Evolutionary conservation across 148 eudicot genomes (phyloP), one percentile per base, ranked within the genome.

Genomic region (Fagopyrum tataricum): DNA sequence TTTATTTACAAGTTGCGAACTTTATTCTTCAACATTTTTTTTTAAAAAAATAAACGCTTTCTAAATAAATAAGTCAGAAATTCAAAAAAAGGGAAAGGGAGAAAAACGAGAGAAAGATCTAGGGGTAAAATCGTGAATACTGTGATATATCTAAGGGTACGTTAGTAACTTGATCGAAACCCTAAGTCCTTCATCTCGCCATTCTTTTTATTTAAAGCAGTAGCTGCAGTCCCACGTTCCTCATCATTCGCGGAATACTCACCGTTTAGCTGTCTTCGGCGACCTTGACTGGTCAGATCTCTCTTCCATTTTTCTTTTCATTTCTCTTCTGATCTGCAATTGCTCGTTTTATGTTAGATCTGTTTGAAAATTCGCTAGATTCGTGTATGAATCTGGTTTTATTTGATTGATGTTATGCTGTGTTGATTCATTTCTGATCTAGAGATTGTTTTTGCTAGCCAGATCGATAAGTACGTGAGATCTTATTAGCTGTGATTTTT

Each of bases 181-280:
- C 69, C 69, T 64, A 64, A 64, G 3, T 31, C 44, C 44, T 13
- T 15, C 43, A 64, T 64, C 68, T 37, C 42, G 68, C 68, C 67
- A 26, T 26, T 12, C 9, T 39, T 64, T 14, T 37, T 64, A 31
- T 64, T 64, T 37, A 14, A 64, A 64, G 69, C 44, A 37, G 6
- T 64, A 31, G 41, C 17, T 24, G 69, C 69, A 14, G 44, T 15
- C 7, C 44, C 44, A 5, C 69, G 15, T 64, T 64, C 15, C 44
- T 64, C 69, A 64, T 5, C 69, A 64, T 64, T 64, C 69, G 69
- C 69, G 69, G 69, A 64, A 18, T 31, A 64, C 40, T 39, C 62
- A 56, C 31, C 8, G 62, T 56, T 56, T 20, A 56, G 62, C 62
- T 56, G 62, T 21, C 44, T 64, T 31, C 43, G 42, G 43, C 69